These are phyloP conservation scores for Myriosclerotinia scirpicola DNA, from an alignment of 2,329 filamentous ascomycete genomes.

Conservation along the genomic window DNA sequence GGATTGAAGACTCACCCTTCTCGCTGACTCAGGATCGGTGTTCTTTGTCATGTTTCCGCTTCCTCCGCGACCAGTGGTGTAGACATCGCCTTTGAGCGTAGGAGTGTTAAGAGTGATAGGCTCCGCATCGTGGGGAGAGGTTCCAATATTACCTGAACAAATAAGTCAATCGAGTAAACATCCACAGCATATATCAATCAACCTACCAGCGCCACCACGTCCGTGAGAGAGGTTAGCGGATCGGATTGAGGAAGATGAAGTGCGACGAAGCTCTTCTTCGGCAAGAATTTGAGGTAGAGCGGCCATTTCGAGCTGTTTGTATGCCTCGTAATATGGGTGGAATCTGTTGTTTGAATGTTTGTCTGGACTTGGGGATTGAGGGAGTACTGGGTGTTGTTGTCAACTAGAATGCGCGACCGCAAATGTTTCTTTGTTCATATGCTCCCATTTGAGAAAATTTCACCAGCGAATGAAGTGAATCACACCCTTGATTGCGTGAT, in stretches of 20 bases:
- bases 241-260: slow-evolving; percentile 30
- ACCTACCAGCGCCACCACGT: slow-evolving; percentile 69
- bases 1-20: slow-evolving; percentile 46
- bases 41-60: slow-evolving; percentile 82
- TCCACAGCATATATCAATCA: not conserved
- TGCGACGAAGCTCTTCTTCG: slow-evolving; percentile 29
- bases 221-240: slow-evolving; percentile 56
- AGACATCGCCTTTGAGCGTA: slow-evolving; percentile 76
- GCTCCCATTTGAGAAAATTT: not conserved
- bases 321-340: not conserved
- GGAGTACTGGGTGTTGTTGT: not conserved
- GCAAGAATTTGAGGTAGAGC: slow-evolving; percentile 30
- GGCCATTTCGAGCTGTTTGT: slow-evolving; percentile 27
- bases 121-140: slow-evolving; percentile 49
- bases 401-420: not conserved
- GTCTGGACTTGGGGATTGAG: not conserved
- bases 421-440: slow-evolving; percentile 5
- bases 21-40: slow-evolving; percentile 70
- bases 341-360: not conserved
- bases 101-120: slow-evolving; percentile 75
- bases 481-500: slow-evolving; percentile 20
- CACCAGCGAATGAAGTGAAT: slow-evolving; percentile 8
- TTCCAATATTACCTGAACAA: slow-evolving; percentile 61
- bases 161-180: slow-evolving; percentile 20
- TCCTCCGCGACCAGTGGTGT: slow-evolving; percentile 84